Conservation (phyloP, 2,329 filamentous ascomycete species). For the Leptodontidium sp. region DNA sequence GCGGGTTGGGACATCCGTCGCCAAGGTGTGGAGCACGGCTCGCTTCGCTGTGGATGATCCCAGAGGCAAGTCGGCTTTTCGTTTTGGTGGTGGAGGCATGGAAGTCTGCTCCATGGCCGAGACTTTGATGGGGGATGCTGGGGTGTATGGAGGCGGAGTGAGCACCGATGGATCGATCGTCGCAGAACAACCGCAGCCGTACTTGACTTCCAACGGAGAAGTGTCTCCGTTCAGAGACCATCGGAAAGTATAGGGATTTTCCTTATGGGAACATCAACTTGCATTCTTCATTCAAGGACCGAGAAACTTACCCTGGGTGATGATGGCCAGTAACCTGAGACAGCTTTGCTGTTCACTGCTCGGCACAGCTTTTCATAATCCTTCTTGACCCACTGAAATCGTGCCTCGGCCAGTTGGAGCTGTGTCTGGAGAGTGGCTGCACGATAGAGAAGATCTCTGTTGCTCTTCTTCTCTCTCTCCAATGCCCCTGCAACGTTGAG, state of each 20-base stretch:
- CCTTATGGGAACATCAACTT: background rate
- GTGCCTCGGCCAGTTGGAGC: background rate
- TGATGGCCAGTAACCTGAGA: background rate
- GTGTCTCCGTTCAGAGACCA: background rate
- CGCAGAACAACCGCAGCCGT: background rate
- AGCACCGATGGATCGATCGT: background rate
- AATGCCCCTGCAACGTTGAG: background rate
- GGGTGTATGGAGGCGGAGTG: background rate
- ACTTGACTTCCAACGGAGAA: background rate
- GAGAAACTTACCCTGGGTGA: background rate
- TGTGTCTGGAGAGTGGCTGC: background rate
- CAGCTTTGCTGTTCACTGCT: background rate
- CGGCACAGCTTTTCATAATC: background rate
- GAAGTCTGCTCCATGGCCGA: background rate
- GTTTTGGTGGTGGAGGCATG: background rate
- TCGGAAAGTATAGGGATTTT: background rate
- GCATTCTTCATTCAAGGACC: background rate
- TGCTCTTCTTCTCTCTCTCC: background rate
- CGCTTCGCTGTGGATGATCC: background rate
- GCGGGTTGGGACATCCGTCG: background rate
- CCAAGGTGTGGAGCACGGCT: background rate
- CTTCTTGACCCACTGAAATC: background rate
- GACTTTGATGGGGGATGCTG: background rate
- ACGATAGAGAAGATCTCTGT: background rate
- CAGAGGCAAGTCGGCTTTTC: background rate